Conservation (phyloP, 768 basidiomycete genomes). For the Cystoderma amianthinum region DNA sequence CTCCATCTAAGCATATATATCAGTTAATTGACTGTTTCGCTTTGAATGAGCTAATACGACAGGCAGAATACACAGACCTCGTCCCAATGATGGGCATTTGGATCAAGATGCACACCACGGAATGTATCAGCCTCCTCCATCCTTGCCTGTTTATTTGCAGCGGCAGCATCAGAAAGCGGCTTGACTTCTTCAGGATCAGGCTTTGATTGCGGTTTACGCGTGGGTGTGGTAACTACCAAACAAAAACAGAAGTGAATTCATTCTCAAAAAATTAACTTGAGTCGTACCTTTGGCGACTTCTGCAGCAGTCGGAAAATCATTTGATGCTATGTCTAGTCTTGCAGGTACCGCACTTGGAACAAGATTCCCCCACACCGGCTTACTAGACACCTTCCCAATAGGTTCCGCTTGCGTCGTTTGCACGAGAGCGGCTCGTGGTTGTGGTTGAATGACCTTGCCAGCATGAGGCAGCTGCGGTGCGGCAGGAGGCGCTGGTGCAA, state of each 20-base stretch:
- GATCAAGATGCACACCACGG: slow-evolving; percentile 87
- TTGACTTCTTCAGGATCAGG: slow-evolving; percentile 31
- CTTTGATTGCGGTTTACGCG: slow-evolving; percentile 27
- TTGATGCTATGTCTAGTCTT: slow-evolving; percentile 36
- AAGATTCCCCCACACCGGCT: slow-evolving; percentile 70
- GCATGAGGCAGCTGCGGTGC: slow-evolving; percentile 48
- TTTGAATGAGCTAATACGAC: slow-evolving; percentile 1
- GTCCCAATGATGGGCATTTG: slow-evolving; percentile 96
- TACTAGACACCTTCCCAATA: slow-evolving; percentile 22
- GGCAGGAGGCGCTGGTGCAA: slow-evolving; percentile 22
- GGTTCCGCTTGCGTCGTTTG: slow-evolving; percentile 22
- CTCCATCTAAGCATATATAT: slow-evolving; percentile 53
- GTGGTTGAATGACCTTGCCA: slow-evolving; percentile 66
- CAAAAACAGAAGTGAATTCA: too few relatives aligned
- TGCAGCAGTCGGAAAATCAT: slow-evolving; percentile 94
- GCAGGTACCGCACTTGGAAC: slow-evolving; percentile 29
- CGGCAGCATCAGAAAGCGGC: slow-evolving; percentile 43
- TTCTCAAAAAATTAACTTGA: too few relatives aligned
- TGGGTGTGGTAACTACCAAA: slow-evolving; percentile 20
- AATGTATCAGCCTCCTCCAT: slow-evolving; percentile 90
- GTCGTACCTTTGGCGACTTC: slow-evolving; percentile 85
- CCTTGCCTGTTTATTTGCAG: slow-evolving; percentile 53
- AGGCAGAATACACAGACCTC: slow-evolving; percentile 54
- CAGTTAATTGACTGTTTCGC: background rate
- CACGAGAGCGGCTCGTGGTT: slow-evolving; percentile 36